Base-by-base conservation (phyloP, 2,329 filamentous ascomycete species). In the Lachnellula arida region DNA sequence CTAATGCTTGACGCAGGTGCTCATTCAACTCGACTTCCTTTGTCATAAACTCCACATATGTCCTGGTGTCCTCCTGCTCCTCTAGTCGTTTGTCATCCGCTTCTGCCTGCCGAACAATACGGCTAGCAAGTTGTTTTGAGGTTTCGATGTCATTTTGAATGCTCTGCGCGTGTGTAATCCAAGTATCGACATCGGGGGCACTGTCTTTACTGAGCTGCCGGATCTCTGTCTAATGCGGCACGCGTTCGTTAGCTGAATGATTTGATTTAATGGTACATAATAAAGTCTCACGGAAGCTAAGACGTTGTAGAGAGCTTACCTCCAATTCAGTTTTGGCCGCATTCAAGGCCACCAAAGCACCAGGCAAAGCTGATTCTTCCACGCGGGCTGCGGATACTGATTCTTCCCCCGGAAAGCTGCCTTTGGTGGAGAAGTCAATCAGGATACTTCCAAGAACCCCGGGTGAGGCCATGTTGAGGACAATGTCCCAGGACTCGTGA, bases 71-170 rank as follows among this genome's bases (percentile, higher is more conserved):
- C 39, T 62, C 46, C n/a, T 64, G 28, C 23, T 42, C 57, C 17
- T 62, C 60, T 5, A 57, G n/a, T 39, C 81, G 76, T 1, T 76
- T 71, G 61, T 80, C 75, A 3, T 81, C 82, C 2, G 78, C 82
- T 67, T 93, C 87, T 51, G 91, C 86, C 65, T 91, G 83, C 46
- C 85, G 81, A 5, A 93, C 81, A 56, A 97, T 95, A 56, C 91
- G 85, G 66, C 86, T 86, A 22, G 93, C 91, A 37, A 91, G 85
- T 15, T 82, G 80, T 66, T 90, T 87, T 23, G 91, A 93, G 47
- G 84, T 82, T 65, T 89, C 84, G 62, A 97, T 93, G 68, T 97
- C 93, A 59, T 86, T 82, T 70, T 96, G 90, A 7, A 97, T 81
- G 51, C 86, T 84, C 72, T 90, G 90, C 48, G 92, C 91, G 71